Percentiles rank a stretch among this genome's conserved stretches.
Conservation (phyloP, 441 rosid genomes). For the Breynia disticha region DNA sequence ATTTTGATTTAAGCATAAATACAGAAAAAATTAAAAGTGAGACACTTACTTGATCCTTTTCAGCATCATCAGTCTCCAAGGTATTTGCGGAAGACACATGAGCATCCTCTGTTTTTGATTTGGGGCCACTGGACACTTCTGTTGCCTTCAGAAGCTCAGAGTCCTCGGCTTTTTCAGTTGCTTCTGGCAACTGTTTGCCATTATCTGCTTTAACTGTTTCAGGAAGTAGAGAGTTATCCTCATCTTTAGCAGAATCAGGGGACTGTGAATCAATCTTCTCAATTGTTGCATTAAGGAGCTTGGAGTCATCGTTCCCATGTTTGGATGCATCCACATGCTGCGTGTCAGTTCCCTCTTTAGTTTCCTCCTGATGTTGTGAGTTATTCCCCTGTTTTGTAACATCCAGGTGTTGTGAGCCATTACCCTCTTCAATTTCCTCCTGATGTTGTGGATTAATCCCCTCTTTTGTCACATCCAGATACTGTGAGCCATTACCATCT, state of each 20-base stretch:
- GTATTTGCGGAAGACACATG: conserved; percentile 21
- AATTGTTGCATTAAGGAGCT: not conserved
- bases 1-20: no score
- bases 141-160: conserved; percentile 1
- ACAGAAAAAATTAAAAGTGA: no score
- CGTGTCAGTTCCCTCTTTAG: no score
- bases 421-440: not conserved
- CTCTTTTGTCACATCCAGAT: not conserved
- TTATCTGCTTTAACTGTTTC: not conserved
- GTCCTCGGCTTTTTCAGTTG: conserved; percentile 3
- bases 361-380: not conserved
- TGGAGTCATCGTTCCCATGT: no score
- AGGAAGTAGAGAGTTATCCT: not conserved
- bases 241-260: conserved; percentile 7
- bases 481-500: conserved; percentile 9
- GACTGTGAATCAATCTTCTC: not conserved
- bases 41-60: not conserved
- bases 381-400: no score
- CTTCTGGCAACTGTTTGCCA: not conserved
- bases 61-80: conserved; percentile 15
- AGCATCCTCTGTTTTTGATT: conserved; percentile 8
- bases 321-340: no score
- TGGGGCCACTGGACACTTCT: not conserved
- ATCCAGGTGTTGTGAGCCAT: no score
- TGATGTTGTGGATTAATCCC: not conserved